Percentiles rank a stretch among this genome's conserved stretches.
Conservation (phyloP, 352 stramenopile genomes). For the Globisporangium takayamanum region DNA sequence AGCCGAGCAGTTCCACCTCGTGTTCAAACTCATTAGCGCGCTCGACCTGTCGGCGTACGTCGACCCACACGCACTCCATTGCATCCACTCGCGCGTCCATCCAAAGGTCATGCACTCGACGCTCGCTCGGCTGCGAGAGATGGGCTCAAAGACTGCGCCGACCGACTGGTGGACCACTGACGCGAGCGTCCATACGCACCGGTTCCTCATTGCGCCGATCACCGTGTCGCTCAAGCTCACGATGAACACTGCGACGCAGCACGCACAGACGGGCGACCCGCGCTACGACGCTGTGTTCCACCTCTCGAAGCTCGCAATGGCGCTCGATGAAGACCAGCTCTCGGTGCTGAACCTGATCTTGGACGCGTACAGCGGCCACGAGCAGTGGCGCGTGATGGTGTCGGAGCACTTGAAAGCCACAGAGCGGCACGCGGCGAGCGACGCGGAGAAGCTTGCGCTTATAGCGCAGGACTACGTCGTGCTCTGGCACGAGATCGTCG, state of each 20-base stretch:
- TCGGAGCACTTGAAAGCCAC: slow-evolving; percentile 60
- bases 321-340: slow-evolving; percentile 81
- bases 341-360: slow-evolving; percentile 71
- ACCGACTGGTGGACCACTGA: slow-evolving; percentile 76
- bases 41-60: slow-evolving; percentile 84
- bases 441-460: slow-evolving; percentile 32
- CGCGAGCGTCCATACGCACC: slow-evolving; percentile 61
- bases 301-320: slow-evolving; percentile 65
- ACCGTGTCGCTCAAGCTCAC: slow-evolving; percentile 80
- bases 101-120: slow-evolving; percentile 72
- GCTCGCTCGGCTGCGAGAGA: slow-evolving; percentile 71
- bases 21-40: slow-evolving; percentile 86
- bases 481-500: slow-evolving; percentile 59
- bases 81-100: slow-evolving; percentile 82
- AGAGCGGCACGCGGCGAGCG: slow-evolving; percentile 39
- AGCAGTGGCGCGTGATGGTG: slow-evolving; percentile 67
- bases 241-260: slow-evolving; percentile 79
- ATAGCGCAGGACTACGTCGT: slow-evolving; percentile 64
- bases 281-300: slow-evolving; percentile 77
- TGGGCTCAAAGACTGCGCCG: slow-evolving; percentile 54
- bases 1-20: slow-evolving; percentile 45
- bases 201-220: slow-evolving; percentile 81
- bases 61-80: slow-evolving; percentile 79
- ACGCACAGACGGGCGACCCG: slow-evolving; percentile 64
- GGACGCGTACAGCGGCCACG: slow-evolving; percentile 62